Evolutionary conservation across 1,139 yeast species (phyloP), one percentile per base, ranked within the genome.

Genomic region (Sugiyamaella neomexicana): DNA sequence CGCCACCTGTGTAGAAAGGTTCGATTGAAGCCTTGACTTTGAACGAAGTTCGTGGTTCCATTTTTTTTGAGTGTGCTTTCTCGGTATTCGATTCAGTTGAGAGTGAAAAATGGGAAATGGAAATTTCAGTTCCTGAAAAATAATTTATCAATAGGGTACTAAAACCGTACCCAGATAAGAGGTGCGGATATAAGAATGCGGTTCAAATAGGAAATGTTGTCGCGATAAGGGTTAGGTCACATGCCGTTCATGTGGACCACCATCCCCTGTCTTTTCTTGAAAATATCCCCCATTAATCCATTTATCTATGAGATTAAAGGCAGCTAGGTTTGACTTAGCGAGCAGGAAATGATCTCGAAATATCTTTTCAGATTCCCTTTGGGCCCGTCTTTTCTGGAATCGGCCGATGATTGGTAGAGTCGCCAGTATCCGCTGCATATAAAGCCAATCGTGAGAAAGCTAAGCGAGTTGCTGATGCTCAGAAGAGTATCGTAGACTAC

Each of bases 1-100:
- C 82, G 8, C 95, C 89, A 12, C 97, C 97, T 9, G 89, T 81
- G 67, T 88, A 93, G 65, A 90, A 84, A 16, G 99, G 98, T 47
- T 77, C 78, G 29, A 85, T 72, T 32, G 52, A 49, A 13, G 37
- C 32, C 13, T 31, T 31, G 16, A 42, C 42, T 23, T 20, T 39
- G 15, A 49, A 49, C 10, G 47, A 41, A 5, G 52, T 49, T 42
- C 52, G 40, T 34, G 42, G 16, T 42, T 49, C 52, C 52, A 49
- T 49, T 8, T 25, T 48, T 32, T 37, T 9, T 5, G 20, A 27
- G 13, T 32, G n/a, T 37, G 15, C n/a, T n/a, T n/a, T n/a, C n/a
- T n/a, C n/a, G n/a, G n/a, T n/a, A 20, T 20, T 5, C 25, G 25
- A 20, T 13, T 9, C 31, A 23, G n/a, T 27, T 41, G 12, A 27